A percentile compares a stretch with the other conserved stretches of the same genome.
phyloP scores from a whole-genome alignment of 768 basidiomycete species.

The Sistotremastrum suecicum region DNA sequence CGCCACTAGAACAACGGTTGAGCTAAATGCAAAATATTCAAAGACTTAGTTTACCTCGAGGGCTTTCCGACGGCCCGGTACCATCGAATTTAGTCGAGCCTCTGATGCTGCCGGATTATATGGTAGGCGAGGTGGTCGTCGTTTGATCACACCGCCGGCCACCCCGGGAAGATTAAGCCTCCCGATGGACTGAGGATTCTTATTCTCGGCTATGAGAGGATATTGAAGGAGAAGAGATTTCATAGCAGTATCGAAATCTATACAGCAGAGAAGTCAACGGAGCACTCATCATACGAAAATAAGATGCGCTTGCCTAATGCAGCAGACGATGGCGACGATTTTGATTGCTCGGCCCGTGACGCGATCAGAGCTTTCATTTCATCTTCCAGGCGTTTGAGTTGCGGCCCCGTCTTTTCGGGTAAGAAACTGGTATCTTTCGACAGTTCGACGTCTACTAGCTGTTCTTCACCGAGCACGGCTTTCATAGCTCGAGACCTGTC shows the following conservation, averaged over 20 bases:
- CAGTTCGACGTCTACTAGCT: conserved; percentile 35
- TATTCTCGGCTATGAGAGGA: conserved; percentile 22
- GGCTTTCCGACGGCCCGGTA: conserved; percentile 31
- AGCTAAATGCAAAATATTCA: neutral
- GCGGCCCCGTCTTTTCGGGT: conserved; percentile 9
- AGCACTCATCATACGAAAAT: neutral
- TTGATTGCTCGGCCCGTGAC: neutral
- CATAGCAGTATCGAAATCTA: conserved; percentile 22
- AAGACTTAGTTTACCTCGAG: conserved; percentile 22
- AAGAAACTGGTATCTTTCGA: conserved; percentile 27
- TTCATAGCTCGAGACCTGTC: conserved; percentile 30
- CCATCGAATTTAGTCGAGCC: conserved; percentile 20
- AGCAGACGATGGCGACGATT: neutral
- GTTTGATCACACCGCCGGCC: conserved; percentile 22
- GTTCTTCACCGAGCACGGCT: conserved; percentile 32
- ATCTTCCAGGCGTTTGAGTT: conserved; percentile 8
- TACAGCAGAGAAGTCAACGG: neutral
- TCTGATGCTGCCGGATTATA: conserved; percentile 25
- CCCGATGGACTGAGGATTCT: conserved; percentile 19
- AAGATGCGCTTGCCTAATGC: neutral
- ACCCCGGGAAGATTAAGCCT: neutral
- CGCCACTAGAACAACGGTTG: conserved; percentile 23
- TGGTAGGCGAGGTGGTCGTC: conserved; percentile 16
- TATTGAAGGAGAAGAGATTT: conserved; percentile 23
- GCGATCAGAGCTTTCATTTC: conserved; percentile 1